Evolutionary conservation across 345 rosid genomes (phyloP).

Genomic region (Cardamine resedifolia): DNA sequence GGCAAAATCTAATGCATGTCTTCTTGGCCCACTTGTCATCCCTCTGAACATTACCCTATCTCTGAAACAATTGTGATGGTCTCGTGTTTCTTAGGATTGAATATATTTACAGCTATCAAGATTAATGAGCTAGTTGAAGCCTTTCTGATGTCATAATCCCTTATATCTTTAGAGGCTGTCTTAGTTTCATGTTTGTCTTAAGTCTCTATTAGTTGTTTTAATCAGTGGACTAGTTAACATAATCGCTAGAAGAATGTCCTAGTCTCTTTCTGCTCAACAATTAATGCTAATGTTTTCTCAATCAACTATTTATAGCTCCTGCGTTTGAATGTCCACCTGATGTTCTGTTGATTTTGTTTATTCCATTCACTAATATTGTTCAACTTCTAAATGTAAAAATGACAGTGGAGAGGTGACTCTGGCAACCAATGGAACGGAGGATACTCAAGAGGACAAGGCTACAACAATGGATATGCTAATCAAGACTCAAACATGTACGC

Average conservation of each 20-base stretch:
- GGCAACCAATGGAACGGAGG: conserved; percentile 73
- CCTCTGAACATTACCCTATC: background rate
- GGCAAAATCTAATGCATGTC: conserved; percentile 15
- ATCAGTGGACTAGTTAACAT: background rate
- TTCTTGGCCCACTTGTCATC: conserved; percentile 18
- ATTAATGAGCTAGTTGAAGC: background rate
- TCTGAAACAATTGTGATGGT: conserved; percentile 3
- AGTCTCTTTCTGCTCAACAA: background rate
- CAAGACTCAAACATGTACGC: conserved; percentile 51
- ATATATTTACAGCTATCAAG: background rate
- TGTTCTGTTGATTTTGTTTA: background rate
- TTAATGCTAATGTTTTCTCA: background rate
- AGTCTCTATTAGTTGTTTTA: background rate
- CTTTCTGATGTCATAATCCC: background rate
- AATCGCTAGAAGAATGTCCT: background rate
- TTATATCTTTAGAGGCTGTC: background rate
- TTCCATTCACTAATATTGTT: background rate
- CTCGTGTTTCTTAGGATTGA: background rate
- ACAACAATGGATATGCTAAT: conserved; percentile 52
- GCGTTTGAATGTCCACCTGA: background rate
- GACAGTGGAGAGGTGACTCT: conserved; percentile 76
- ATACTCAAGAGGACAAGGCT: conserved; percentile 68
- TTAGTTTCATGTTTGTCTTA: conserved; percentile 2
- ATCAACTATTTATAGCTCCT: background rate
- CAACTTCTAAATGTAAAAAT: background rate